phyloP scores from a whole-genome alignment of 805 yeast species.

The Aciculoconidium aculeatum region DNA sequence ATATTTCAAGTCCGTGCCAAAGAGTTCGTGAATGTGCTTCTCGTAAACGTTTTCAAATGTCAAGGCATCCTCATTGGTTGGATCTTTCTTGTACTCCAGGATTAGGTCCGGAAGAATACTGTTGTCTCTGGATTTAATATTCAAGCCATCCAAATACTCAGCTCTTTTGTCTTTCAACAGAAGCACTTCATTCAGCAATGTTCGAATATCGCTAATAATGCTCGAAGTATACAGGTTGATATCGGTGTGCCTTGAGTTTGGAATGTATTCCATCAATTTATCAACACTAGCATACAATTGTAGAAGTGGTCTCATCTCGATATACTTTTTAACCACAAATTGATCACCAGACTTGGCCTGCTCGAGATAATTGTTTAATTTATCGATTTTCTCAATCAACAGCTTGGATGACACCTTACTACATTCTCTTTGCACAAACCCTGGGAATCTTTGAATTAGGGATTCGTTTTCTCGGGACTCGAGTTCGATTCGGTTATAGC shows the following conservation, averaged over 20 bases:
- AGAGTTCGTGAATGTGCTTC: conserved; percentile 38
- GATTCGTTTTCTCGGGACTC: conserved; percentile 54
- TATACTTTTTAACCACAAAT: conserved; percentile 41
- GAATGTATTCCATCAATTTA: conserved; percentile 29
- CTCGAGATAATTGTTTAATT: conserved; percentile 42
- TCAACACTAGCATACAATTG: conserved; percentile 37
- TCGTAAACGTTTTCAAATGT: conserved; percentile 32
- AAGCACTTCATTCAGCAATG: conserved; percentile 22
- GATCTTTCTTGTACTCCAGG: conserved; percentile 33
- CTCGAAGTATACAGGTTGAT: conserved; percentile 26
- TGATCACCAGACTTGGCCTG: conserved; percentile 63
- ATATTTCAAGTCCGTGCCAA: conserved; percentile 44
- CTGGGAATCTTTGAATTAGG: conserved; percentile 41
- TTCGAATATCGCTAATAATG: conserved; percentile 32
- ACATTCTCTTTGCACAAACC: too few species aligned
- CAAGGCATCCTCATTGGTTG: conserved; percentile 13
- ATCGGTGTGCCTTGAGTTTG: conserved; percentile 31
- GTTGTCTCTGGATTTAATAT: conserved; percentile 40
- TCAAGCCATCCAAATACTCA: conserved; percentile 36
- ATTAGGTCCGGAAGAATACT: conserved; percentile 50
- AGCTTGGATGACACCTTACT: conserved; percentile 42
- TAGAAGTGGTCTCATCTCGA: conserved; percentile 43
- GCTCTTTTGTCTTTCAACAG: conserved; percentile 32
- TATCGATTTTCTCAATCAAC: conserved; percentile 33
- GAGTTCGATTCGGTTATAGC: conserved; percentile 37